phyloP scores from a whole-genome alignment of 768 basidiomycete species.

The Rhodotorula babjevae region DNA sequence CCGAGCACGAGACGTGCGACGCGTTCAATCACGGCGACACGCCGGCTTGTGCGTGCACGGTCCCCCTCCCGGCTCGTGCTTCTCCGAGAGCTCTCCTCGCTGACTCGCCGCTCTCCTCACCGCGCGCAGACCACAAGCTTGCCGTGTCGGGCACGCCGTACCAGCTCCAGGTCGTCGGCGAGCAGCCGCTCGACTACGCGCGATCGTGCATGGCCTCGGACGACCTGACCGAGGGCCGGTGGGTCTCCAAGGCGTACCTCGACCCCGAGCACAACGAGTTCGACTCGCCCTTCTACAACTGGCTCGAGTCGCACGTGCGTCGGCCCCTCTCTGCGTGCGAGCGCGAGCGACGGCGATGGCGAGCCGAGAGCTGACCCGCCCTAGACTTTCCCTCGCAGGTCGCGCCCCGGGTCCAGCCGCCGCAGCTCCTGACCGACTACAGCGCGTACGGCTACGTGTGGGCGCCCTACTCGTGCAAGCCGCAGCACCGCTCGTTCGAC shows the following conservation, averaged over 20 bases:
- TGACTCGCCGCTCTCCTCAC: not conserved
- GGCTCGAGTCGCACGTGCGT: conserved; percentile 19
- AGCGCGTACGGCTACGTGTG: conserved; percentile 8
- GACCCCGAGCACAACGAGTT: conserved; percentile 1
- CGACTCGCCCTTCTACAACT: conserved; percentile 7
- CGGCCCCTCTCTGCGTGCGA: too few species aligned
- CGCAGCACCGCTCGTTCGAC: conserved; percentile 9
- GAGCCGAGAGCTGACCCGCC: too few species aligned
- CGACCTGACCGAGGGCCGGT: conserved; percentile 13
- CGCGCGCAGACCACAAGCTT: conserved; percentile 9
- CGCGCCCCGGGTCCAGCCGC: not conserved
- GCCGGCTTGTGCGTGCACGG: conserved; percentile 2
- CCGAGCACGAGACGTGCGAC: conserved; percentile 21
- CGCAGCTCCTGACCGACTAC: conserved; percentile 5
- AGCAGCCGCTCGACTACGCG: not conserved
- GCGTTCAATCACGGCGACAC: conserved; percentile 6
- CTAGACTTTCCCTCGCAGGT: too few species aligned
- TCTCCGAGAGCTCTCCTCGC: not conserved
- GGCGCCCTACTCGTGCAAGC: conserved; percentile 20
- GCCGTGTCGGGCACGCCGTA: conserved; percentile 14
- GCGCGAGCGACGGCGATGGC: too few species aligned
- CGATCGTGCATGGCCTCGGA: not conserved
- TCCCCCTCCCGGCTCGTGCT: not conserved
- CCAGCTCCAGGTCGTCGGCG: not conserved
- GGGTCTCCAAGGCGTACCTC: conserved; percentile 16